phyloP scores from a whole-genome alignment of 345 rosid species.

The Eucalyptus curtisii region DNA sequence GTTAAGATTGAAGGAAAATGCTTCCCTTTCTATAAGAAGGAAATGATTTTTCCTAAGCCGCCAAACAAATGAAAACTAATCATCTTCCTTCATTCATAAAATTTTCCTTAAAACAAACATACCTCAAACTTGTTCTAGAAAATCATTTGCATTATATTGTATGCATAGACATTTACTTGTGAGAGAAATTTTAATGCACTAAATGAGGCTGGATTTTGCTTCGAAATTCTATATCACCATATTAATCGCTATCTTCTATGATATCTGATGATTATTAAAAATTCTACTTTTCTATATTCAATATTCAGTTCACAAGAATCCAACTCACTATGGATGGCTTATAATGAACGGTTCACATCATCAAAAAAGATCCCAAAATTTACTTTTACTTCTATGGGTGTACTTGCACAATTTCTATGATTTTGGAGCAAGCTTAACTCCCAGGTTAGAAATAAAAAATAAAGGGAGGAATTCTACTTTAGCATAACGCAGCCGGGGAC shows the following conservation, averaged over 20 bases:
- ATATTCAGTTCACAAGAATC: background rate
- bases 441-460: background rate
- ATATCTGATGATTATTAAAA: background rate
- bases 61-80: background rate
- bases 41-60: background rate
- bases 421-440: background rate
- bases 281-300: background rate
- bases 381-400: background rate
- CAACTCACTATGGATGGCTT: background rate
- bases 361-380: background rate
- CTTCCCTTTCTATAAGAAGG: background rate
- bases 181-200: background rate
- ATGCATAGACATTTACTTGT: background rate
- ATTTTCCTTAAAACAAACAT: background rate
- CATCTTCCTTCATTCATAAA: background rate
- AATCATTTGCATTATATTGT: background rate
- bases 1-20: background rate
- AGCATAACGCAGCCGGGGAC: background rate
- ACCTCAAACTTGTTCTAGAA: background rate
- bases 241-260: background rate
- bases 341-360: background rate
- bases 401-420: background rate
- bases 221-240: background rate
- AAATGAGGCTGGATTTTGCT: background rate
- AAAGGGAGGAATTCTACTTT: background rate